These are phyloP conservation scores for Chaetomium sp. DNA, from an alignment of 2,329 filamentous ascomycete genomes.

Conservation along the genomic window DNA sequence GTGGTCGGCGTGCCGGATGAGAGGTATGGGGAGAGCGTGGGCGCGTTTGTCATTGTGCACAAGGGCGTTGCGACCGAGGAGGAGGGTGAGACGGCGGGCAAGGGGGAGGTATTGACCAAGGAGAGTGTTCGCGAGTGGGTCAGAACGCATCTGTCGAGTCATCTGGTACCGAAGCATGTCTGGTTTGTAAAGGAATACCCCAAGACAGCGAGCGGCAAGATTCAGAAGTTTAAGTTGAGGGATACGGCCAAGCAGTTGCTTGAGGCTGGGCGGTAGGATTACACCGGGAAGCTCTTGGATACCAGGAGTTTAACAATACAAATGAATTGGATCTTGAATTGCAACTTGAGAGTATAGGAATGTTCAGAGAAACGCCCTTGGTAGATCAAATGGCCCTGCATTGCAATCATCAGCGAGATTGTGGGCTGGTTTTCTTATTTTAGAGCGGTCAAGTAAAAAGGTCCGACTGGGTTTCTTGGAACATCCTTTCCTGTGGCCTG, in stretches of 20 bases:
- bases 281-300: neutral
- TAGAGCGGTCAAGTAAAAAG: neutral
- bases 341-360: neutral
- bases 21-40: conserved; percentile 82
- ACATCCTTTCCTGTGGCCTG: neutral
- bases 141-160: conserved; percentile 63
- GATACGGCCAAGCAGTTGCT: conserved; percentile 57
- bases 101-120: conserved; percentile 47
- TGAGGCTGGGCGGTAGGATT: conserved; percentile 11
- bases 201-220: conserved; percentile 95
- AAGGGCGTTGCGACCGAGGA: conserved; percentile 40
- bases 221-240: conserved; percentile 87
- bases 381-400: neutral
- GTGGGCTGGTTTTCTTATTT: neutral
- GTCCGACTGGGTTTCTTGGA: neutral
- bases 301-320: neutral
- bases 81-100: conserved; percentile 36
- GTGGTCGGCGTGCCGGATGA: conserved; percentile 84
- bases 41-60: conserved; percentile 72
- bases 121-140: conserved; percentile 74
- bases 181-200: conserved; percentile 86
- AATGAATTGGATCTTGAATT: neutral
- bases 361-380: neutral
- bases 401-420: neutral
- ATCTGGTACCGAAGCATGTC: conserved; percentile 86